These are phyloP conservation scores for Pontederia crassipes DNA, from an alignment of 176 grass and related monocot species.

Conservation along the genomic window DNA sequence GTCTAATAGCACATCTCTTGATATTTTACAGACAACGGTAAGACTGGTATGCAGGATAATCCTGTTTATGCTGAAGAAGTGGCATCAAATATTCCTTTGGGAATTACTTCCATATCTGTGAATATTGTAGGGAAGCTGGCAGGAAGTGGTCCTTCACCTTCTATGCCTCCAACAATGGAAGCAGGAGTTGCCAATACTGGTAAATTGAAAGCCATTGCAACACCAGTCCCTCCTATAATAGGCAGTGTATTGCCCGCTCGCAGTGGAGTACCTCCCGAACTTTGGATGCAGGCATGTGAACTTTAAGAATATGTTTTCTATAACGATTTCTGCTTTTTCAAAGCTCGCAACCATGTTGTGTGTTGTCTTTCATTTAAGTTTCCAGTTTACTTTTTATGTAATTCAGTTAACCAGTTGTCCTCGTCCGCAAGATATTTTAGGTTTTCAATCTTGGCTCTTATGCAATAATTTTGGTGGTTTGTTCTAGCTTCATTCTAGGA, in stretches of 20 bases:
- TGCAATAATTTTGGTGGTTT: no score
- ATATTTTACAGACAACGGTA: constrained; percentile 17
- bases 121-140: constrained; percentile 32
- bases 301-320: constrained; percentile 3
- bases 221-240: constrained; percentile 22
- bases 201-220: constrained; percentile 29
- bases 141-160: constrained; percentile 21
- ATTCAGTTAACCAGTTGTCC: no score
- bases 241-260: constrained; percentile 29
- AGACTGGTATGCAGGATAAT: constrained; percentile 17
- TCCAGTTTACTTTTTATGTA: background rate
- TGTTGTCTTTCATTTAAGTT: background rate
- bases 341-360: background rate
- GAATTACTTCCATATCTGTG: constrained; percentile 20
- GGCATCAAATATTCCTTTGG: constrained; percentile 32
- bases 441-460: no score
- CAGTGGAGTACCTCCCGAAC: constrained; percentile 32
- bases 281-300: constrained; percentile 40
- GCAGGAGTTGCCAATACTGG: background rate
- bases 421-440: no score
- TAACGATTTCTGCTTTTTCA: constrained; percentile 6
- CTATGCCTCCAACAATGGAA: constrained; percentile 29
- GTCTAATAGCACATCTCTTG: background rate
- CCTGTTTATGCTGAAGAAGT: constrained; percentile 26
- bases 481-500: no score